Evolutionary conservation across 148 eudicot genomes (phyloP), one percentile per base, ranked within the genome.

Genomic region (Beta vulgaris): DNA sequence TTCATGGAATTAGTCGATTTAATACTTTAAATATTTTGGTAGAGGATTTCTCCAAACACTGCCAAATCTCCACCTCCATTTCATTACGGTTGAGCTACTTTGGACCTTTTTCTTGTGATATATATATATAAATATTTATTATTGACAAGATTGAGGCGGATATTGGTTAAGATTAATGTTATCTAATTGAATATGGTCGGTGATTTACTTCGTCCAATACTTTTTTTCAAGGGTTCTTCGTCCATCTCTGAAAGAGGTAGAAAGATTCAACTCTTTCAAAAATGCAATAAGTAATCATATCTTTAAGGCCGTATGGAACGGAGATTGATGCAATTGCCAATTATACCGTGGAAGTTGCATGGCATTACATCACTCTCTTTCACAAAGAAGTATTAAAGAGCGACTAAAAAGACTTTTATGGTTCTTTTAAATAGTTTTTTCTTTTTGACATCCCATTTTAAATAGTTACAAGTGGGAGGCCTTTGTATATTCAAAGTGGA

Each of bases 111-210:
- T 18, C 23, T 7, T 35, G 1, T 4, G 14, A 29, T 3, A 12
- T 29, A 29, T 12, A 59, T 4, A 0, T 6, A 9, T 53, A 53
- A 53, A 28, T 21, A 21, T 53, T 6, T n/a, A n/a, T n/a, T n/a
- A n/a, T n/a, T n/a, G n/a, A n/a, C n/a, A n/a, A n/a, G n/a, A n/a
- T n/a, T n/a, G n/a, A n/a, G n/a, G n/a, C n/a, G n/a, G n/a, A n/a
- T n/a, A n/a, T 1, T 6, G 7, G 8, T 29, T 48, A 23, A 28
- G 14, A 7, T 28, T 49, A 48, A 49, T 43, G 11, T 32, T 55
- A 55, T 72, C 75, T 36, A 4, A 6, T 55, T 25, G 23, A 25
- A 72, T 5, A 23, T 55, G 48, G 75, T 72, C 75, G 76, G 68
- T 60, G 57, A 29, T 16, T 26, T 60, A 23, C 42, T 34, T 73